Conservation (phyloP, 1,284 basidiomycete genomes). For the Schizophyllum commune region DNA sequence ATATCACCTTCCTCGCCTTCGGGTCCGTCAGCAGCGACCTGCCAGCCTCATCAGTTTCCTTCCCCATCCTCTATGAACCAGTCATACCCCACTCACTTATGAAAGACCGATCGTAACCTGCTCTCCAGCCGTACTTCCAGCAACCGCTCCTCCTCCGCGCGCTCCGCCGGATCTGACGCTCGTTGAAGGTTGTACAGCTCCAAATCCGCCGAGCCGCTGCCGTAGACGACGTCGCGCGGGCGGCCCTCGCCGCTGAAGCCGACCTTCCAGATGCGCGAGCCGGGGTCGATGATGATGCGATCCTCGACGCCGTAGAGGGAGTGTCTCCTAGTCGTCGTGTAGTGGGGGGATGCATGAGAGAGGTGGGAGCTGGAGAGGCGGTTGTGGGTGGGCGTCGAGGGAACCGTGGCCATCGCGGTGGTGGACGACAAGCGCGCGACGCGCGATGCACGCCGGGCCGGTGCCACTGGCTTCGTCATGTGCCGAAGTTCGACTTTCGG, state of each 20-base stretch:
- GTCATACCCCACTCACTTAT: conserved; percentile 55
- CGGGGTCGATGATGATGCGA: conserved; percentile 78
- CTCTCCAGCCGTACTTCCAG: conserved; percentile 63
- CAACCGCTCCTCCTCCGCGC: conserved; percentile 65
- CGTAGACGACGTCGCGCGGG: conserved; percentile 69
- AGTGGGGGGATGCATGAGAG: conserved; percentile 64
- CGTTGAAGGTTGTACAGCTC: conserved; percentile 56
- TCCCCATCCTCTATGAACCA: conserved; percentile 1
- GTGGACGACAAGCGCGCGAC: background rate
- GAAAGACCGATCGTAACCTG: conserved; percentile 71
- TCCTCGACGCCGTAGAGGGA: conserved; percentile 84
- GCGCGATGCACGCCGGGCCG: too few species aligned
- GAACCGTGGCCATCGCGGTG: background rate
- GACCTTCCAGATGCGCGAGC: conserved; percentile 80
- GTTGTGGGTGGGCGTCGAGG: conserved; percentile 45
- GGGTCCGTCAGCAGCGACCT: conserved; percentile 91
- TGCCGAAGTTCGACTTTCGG: too few species aligned
- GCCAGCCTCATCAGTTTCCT: conserved; percentile 15
- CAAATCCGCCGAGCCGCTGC: conserved; percentile 30
- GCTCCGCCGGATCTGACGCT: conserved; percentile 43
- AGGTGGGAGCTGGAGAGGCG: conserved; percentile 39
- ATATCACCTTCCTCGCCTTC: conserved; percentile 86
- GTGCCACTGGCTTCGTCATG: background rate
- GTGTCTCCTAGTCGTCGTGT: conserved; percentile 67
- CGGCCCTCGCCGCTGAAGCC: conserved; percentile 87